phyloP scores from a whole-genome alignment of 2,329 filamentous ascomycete genomes.

The Clarireedia monteithiana region DNA sequence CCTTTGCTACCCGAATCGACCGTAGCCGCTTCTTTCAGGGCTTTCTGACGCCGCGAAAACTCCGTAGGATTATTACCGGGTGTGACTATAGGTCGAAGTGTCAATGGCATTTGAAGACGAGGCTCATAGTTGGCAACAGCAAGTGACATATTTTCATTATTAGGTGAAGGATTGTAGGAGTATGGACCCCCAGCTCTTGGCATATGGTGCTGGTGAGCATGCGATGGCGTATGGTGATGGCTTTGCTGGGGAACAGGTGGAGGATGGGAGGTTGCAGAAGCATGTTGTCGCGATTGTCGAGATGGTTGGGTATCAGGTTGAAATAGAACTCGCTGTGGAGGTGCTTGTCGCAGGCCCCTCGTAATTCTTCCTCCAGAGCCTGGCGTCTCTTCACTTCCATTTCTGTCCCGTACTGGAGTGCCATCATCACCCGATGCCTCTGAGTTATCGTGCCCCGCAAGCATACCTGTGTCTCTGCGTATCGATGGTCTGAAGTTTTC shows the following conservation, averaged over 20 bases:
- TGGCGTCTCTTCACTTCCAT: conserved; percentile 41
- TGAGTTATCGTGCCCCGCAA: conserved; percentile 44
- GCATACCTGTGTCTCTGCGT: conserved; percentile 33
- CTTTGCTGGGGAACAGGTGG: conserved; percentile 21
- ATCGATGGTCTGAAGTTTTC: conserved; percentile 60
- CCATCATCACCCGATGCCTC: conserved; percentile 53
- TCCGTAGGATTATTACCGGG: conserved; percentile 65
- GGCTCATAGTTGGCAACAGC: conserved; percentile 65
- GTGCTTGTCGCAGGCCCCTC: conserved; percentile 69
- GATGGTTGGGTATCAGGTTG: conserved; percentile 67
- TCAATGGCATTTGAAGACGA: conserved; percentile 50
- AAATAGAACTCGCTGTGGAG: conserved; percentile 75
- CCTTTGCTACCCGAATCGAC: conserved; percentile 30
- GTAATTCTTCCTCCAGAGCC: conserved; percentile 50
- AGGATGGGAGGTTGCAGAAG: conserved; percentile 35
- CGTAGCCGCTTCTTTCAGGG: conserved; percentile 31
- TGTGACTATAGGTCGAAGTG: conserved; percentile 65
- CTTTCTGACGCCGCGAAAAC: conserved; percentile 52
- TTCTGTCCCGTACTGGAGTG: conserved; percentile 47
- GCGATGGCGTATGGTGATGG: conserved; percentile 8
- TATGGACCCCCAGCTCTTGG: conserved; percentile 31
- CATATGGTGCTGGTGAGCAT: conserved; percentile 25
- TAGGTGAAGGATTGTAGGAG: conserved; percentile 45
- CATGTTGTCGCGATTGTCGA: conserved; percentile 56
- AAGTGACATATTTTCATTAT: conserved; percentile 48